Evolutionary conservation across 2,329 filamentous ascomycete genomes (phyloP).

Genomic region (Tolypocladium pustulatum): DNA sequence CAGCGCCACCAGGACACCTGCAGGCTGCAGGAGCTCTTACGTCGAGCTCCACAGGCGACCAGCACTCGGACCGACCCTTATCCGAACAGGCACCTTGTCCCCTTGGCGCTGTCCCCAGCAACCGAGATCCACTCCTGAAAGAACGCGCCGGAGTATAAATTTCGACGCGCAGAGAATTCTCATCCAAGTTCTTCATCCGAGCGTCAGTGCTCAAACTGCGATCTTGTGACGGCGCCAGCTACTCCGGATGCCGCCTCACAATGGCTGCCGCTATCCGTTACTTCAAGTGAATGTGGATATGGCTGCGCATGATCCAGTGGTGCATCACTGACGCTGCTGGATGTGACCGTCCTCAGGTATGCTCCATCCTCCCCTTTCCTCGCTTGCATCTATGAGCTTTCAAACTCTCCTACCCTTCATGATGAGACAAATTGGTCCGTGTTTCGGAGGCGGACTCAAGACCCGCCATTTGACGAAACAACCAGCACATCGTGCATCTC

Average conservation of each 20-base stretch:
- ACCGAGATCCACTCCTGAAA: background rate
- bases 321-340: background rate
- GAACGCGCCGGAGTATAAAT: background rate
- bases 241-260: background rate
- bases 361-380: background rate
- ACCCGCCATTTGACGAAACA: constrained; percentile 73
- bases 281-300: background rate
- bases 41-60: constrained; percentile 14
- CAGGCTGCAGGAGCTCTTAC: constrained; percentile 29
- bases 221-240: background rate
- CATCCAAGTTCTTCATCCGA: background rate
- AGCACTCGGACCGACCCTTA: constrained; percentile 10
- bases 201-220: background rate
- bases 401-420: constrained; percentile 9
- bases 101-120: background rate
- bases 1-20: constrained; percentile 1
- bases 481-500: constrained; percentile 65
- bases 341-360: constrained; percentile 2
- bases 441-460: constrained; percentile 90
- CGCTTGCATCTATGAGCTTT: background rate
- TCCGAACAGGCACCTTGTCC: constrained; percentile 3
- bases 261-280: background rate
- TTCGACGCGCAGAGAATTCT: background rate
- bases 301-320: background rate
- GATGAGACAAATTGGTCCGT: constrained; percentile 93